phyloP scores from a whole-genome alignment of 2,329 filamentous ascomycete species.

The Microsporum audouinii region DNA sequence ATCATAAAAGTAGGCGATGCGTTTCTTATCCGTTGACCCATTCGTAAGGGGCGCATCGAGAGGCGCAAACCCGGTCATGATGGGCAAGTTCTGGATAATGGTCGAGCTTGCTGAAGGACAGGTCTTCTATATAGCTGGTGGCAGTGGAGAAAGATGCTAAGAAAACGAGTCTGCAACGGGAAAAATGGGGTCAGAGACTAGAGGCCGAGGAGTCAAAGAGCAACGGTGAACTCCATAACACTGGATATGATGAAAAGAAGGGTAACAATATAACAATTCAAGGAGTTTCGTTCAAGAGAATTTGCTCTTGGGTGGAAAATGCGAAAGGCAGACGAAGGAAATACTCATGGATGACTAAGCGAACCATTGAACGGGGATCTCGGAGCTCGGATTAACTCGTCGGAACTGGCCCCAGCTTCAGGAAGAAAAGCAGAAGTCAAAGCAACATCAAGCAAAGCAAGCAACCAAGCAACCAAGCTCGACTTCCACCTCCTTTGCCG shows the following conservation, averaged over 20 bases:
- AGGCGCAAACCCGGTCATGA: conserved; percentile 44
- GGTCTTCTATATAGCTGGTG: background rate
- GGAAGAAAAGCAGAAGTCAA: background rate
- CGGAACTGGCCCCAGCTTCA: background rate
- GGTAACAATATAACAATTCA: background rate
- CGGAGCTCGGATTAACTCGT: background rate
- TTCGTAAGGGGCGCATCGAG: conserved; percentile 43
- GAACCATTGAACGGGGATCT: background rate
- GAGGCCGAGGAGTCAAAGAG: background rate
- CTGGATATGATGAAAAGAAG: background rate
- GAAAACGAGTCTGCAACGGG: background rate
- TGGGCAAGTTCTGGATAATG: conserved; percentile 8
- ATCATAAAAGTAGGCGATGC: conserved; percentile 97
- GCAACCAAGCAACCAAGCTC: background rate
- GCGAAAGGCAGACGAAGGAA: background rate
- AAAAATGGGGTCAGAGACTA: background rate
- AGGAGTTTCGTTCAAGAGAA: background rate
- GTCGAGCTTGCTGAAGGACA: background rate
- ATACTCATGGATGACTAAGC: background rate
- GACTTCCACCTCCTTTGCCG: background rate
- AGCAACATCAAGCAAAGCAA: background rate
- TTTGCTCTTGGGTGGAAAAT: background rate
- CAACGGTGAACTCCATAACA: background rate
- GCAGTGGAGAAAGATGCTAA: background rate
- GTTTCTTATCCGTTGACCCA: conserved; percentile 52